These are phyloP conservation scores for Daphne laureola DNA, from an alignment of 441 rosid species.

Conservation along the genomic window DNA sequence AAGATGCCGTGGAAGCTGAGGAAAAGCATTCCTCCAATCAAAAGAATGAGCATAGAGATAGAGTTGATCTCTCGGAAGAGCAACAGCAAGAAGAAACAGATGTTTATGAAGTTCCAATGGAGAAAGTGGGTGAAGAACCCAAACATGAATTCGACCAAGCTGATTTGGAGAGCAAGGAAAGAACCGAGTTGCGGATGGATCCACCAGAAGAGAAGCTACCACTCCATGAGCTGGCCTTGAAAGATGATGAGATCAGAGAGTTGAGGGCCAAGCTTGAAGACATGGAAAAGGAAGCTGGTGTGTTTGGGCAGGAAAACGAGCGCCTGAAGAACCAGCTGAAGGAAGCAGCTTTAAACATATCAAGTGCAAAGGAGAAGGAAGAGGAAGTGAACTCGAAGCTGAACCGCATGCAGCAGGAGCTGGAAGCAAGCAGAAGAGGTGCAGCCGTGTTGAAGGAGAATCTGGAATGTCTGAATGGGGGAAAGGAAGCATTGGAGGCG, in stretches of 20 bases:
- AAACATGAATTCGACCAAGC: conserved; percentile 15
- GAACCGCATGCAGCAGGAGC: conserved; percentile 44
- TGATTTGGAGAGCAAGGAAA: conserved; percentile 21
- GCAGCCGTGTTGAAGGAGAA: conserved; percentile 38
- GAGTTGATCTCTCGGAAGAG: conserved; percentile 32
- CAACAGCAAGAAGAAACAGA: conserved; percentile 40
- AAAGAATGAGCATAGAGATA: conserved; percentile 16
- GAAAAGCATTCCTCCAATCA: conserved; percentile 18
- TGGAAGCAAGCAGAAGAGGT: conserved; percentile 44
- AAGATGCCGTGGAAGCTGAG: conserved; percentile 3
- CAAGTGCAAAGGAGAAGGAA: conserved; percentile 38
- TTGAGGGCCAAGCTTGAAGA: conserved; percentile 54
- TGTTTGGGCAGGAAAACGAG: conserved; percentile 39
- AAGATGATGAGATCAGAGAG: conserved; percentile 46
- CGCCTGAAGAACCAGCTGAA: conserved; percentile 45
- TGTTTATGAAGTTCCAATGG: conserved; percentile 59
- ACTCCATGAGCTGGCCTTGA: conserved; percentile 28
- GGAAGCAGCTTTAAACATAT: conserved; percentile 29
- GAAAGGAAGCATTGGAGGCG: conserved; percentile 50
- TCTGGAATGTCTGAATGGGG: conserved; percentile 50
- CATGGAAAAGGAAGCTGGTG: conserved; percentile 48
- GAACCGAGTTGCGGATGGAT: conserved; percentile 13
- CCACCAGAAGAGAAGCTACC: conserved; percentile 23
- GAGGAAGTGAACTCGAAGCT: conserved; percentile 40
- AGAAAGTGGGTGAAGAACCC: conserved; percentile 30